phyloP scores from a whole-genome alignment of 1,139 yeast genomes.

The Hansenula sp. region DNA sequence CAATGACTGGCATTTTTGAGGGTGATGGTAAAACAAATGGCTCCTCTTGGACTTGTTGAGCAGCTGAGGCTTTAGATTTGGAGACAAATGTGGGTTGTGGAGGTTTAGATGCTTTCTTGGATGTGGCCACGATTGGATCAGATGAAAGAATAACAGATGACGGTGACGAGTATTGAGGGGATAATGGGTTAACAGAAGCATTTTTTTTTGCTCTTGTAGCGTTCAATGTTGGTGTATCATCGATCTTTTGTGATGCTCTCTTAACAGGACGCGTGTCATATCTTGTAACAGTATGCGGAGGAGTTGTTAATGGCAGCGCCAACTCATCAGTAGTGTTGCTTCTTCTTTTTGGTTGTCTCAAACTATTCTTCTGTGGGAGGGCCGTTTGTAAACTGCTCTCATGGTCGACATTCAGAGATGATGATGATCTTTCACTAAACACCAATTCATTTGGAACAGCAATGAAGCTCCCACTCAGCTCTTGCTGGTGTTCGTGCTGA shows the following conservation, averaged over 20 bases:
- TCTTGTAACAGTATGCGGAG: constrained; percentile 24
- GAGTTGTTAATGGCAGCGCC: constrained; percentile 19
- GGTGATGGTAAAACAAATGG: constrained; percentile 17
- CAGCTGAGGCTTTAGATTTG: neutral
- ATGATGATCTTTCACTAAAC: neutral
- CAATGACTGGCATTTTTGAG: constrained; percentile 19
- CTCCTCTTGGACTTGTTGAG: constrained; percentile 12
- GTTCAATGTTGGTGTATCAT: constrained; percentile 21
- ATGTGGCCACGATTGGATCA: constrained; percentile 3
- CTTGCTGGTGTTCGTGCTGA: neutral
- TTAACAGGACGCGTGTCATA: constrained; percentile 10
- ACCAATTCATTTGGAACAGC: constrained; percentile 1
- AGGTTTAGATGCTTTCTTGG: constrained; percentile 16
- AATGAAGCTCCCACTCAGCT: neutral
- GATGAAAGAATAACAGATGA: constrained; percentile 5
- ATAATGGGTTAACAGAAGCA: constrained; percentile 14
- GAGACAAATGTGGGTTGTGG: constrained; percentile 23
- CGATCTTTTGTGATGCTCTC: constrained; percentile 9
- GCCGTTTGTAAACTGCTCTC: neutral
- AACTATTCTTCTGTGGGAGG: neutral
- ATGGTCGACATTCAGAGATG: neutral
- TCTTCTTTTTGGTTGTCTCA: constrained; percentile 7
- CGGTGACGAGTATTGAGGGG: constrained; percentile 25
- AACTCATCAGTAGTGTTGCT: constrained; percentile 12
- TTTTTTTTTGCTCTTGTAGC: constrained; percentile 16